Evolutionary conservation across 192 early-diverging fungal species (phyloP), one percentile per base, ranked within the genome.

Genomic region (Jimgerdemannia flammicorona): DNA sequence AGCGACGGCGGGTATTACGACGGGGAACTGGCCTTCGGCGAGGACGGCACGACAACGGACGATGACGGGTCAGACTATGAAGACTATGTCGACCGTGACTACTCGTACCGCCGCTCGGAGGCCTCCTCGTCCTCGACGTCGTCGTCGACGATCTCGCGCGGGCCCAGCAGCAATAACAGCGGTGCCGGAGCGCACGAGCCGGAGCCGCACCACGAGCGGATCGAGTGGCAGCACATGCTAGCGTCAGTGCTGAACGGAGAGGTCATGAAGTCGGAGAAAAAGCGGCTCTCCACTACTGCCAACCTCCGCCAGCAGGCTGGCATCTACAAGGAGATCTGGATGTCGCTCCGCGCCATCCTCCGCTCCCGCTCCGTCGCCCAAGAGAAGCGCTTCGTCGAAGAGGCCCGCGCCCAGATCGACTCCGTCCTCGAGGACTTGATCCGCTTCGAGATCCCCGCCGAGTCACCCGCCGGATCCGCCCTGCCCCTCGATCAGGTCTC

Each of bases 201-300:
- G 43, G 85, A 88, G 70, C 85, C 85, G 66, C 75, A 79, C 63
- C 84, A 84, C 39, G 95, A 96, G 76, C 89, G 95, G 63, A 78
- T 87, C 11, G 93, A 95, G 75, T 96, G 95, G 95, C 95, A 94
- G 64, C 87, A 90, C 64, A 94, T 96, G 93, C 83, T 96, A 3
- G 85, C 91, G 41, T 92, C 92, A 14, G 95, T 94, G 11, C 78
- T 96, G 40, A 88, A 84, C 8, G 93, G 95, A 41, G 93, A 96
- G 66, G 92, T 95, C 19, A 93, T 96, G 9, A 92, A 91, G 67
- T 91, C 90, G 40, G 95, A 96, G 79, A 93, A 94, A 73, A 88
- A 89, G 72, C 90, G 92, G 14, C 78, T 95, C 4, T 84, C 87
- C 6, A 80, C 79, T 64, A 67, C 74, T 49, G 70, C 78, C 64